Conservation (phyloP, 257 asterid species). For the Linderniella brevidens region DNA sequence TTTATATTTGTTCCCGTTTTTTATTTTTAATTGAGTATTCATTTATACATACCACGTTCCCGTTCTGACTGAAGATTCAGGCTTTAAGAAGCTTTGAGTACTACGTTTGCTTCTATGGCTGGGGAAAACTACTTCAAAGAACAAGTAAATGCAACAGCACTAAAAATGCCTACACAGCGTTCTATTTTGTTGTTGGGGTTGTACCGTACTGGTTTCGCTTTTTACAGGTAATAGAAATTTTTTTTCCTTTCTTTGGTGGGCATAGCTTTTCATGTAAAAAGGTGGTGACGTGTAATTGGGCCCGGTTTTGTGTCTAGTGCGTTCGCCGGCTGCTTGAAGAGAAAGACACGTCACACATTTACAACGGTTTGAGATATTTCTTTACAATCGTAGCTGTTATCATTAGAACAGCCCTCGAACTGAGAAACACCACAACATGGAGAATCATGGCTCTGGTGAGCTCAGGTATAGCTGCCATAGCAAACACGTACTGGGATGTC, state of each 20-base stretch:
- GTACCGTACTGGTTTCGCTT: slow-evolving; percentile 77
- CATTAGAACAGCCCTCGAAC: slow-evolving; percentile 52
- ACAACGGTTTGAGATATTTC: slow-evolving; percentile 59
- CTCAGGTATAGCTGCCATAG: slow-evolving; percentile 38
- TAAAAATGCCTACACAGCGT: slow-evolving; percentile 35
- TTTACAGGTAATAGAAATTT: slow-evolving; percentile 60
- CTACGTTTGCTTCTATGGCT: slow-evolving; percentile 55
- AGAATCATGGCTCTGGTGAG: slow-evolving; percentile 43
- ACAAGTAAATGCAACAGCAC: slow-evolving; percentile 18
- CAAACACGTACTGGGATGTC: slow-evolving; percentile 73
- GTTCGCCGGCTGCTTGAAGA: slow-evolving; percentile 64
- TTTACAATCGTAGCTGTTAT: slow-evolving; percentile 59
- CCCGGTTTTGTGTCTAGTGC: slow-evolving; percentile 46
- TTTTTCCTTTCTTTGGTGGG: not conserved
- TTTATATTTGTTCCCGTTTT: too few species aligned
- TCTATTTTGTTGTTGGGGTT: slow-evolving; percentile 54
- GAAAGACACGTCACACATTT: slow-evolving; percentile 34
- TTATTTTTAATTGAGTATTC: too few species aligned
- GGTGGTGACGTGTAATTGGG: too few species aligned
- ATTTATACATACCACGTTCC: slow-evolving; percentile 7
- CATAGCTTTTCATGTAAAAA: not conserved
- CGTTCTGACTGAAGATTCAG: too few species aligned
- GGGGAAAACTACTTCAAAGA: slow-evolving; percentile 20
- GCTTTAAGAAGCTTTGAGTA: slow-evolving; percentile 73
- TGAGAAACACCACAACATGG: slow-evolving; percentile 34